Base-by-base conservation (phyloP, 2,329 filamentous ascomycete genomes). In the Aspergillus fischeri region DNA sequence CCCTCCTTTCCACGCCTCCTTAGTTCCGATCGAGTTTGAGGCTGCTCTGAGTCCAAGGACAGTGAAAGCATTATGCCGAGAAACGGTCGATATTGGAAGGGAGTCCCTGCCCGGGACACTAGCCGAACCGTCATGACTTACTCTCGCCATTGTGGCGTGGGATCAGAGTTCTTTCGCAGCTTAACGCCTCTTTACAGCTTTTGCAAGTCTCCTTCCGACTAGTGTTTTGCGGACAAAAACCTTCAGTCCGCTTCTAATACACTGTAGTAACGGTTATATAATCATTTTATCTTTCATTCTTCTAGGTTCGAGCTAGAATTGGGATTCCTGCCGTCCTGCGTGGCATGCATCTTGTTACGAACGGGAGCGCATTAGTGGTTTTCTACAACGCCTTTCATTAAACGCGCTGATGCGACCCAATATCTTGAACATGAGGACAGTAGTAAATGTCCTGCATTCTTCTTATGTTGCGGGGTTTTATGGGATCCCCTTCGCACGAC, bases 341-440 rank as follows among this genome's bases (percentile, higher is more conserved):
- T 59, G 58, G 57, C 58, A 57, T 55, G 54, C 55, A 41, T 27
- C 44, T 54, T 48, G 48, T 59, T 51, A 32, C 47, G 54, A 61
- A 58, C 58, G 17, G 51, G 54, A 55, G 51, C 59, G 56, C 63
- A 62, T 62, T 58, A 63, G 59, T 56, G 63, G 61, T 59, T 29
- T 55, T 54, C 61, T 44, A 38, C 28, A 54, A 51, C 51, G 51
- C 49, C 54, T 53, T 51, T 38, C 29, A 35, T 27, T 24, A 14
- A 25, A 47, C 9, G 3, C 24, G 11, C 44, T 5, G 21, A 47
- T 47, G 44, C 24, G 21, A 24, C 27, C 4, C 24, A 14, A 47
- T 47, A 11, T 24, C 21, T 24, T 3, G 11, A 21, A 24, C 20
- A 17, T 14, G 14, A 10, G 41, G 10, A 24, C 41, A 21, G 17